Evolutionary conservation across 2,329 filamentous ascomycete genomes (phyloP).

Genomic region (Clonostachys solani): DNA sequence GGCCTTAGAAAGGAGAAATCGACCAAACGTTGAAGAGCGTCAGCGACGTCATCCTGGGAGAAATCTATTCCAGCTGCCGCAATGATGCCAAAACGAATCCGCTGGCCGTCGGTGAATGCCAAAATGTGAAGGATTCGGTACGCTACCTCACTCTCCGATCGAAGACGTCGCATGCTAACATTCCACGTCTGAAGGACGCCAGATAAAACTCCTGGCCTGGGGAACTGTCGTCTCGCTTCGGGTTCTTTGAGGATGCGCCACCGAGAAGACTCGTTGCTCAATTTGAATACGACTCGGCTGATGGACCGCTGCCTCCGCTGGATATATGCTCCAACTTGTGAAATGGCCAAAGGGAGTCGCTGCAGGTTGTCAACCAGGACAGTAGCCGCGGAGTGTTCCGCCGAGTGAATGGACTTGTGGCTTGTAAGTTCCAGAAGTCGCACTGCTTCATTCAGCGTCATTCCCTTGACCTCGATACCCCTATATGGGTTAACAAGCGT

Average conservation of each 20-base stretch:
- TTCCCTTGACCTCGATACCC: neutral
- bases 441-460: neutral
- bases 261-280: neutral
- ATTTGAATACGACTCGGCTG: neutral
- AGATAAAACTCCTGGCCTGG: neutral
- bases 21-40: neutral
- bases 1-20: slow-evolving; percentile 22
- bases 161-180: neutral
- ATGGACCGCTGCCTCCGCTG: neutral
- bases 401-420: neutral
- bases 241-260: neutral
- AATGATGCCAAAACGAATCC: neutral
- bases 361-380: neutral
- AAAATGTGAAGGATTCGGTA: neutral
- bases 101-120: neutral
- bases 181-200: neutral
- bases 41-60: neutral
- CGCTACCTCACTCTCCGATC: neutral
- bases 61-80: neutral
- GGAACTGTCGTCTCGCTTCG: neutral
- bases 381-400: neutral
- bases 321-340: neutral
- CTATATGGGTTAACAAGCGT: neutral
- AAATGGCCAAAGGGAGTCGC: neutral
- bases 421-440: neutral